These are phyloP conservation scores for Fraxinus americana DNA, from an alignment of 257 asterid species.

Conservation along the genomic window DNA sequence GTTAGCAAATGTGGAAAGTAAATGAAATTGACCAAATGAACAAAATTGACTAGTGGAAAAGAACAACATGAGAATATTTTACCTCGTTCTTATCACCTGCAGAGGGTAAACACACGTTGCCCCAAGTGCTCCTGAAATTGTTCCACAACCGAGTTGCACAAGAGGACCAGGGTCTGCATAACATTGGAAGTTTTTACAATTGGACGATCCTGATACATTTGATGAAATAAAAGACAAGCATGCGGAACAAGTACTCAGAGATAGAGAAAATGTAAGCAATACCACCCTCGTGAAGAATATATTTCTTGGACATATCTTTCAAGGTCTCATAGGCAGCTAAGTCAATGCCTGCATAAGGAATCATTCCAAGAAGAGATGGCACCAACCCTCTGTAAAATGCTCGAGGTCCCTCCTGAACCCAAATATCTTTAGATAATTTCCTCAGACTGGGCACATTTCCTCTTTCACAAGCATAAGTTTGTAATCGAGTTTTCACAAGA, in stretches of 20 bases:
- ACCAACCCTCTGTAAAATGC: conserved; percentile 88
- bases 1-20: conserved; percentile 16
- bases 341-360: conserved; percentile 96
- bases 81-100: conserved; percentile 98
- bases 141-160: conserved; percentile 91
- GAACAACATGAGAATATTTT: conserved; percentile 17
- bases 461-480: conserved; percentile 65
- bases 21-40: neutral
- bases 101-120: conserved; percentile 96
- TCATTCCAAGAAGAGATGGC: conserved; percentile 92
- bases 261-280: conserved; percentile 29
- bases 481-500: conserved; percentile 91
- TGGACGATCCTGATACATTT: conserved; percentile 17
- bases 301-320: conserved; percentile 79
- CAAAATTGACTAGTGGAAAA: neutral
- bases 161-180: conserved; percentile 93
- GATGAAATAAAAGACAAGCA: conserved; percentile 11
- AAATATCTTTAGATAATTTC: conserved; percentile 75
- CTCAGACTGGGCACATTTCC: conserved; percentile 75
- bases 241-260: neutral
- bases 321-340: conserved; percentile 85
- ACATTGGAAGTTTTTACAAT: conserved; percentile 23
- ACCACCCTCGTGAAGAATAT: conserved; percentile 81
- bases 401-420: conserved; percentile 90
- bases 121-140: conserved; percentile 90